A percentile compares a stretch with the other conserved stretches of the same genome.
phyloP scores from a whole-genome alignment of 495 filamentous ascomycete species.

The Pseudoneurospora amorphoporcata region DNA sequence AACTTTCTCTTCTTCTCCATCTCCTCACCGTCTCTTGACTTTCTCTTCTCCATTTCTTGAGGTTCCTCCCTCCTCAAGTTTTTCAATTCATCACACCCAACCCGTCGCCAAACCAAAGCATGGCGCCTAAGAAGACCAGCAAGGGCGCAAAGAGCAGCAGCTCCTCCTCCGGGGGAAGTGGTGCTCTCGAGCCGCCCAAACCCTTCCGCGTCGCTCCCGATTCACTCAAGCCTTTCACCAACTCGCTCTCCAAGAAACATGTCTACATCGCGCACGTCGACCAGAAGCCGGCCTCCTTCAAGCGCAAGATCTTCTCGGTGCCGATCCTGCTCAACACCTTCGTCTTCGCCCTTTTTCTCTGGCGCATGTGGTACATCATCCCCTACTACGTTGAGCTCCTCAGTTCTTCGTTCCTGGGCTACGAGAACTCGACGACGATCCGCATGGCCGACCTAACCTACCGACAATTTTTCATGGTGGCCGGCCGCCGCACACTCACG shows the following conservation, averaged over 20 bases:
- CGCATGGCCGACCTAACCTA: conserved; percentile 42
- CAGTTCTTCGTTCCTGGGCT: conserved; percentile 43
- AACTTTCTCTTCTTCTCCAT: background rate
- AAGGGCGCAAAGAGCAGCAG: conserved; percentile 1
- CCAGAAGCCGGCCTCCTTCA: conserved; percentile 48
- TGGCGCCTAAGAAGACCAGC: conserved; percentile 16
- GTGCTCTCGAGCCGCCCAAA: conserved; percentile 28
- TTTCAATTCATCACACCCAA: background rate
- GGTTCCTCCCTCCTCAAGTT: background rate
- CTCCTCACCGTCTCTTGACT: background rate
- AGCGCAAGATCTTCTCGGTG: conserved; percentile 65
- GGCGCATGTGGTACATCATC: conserved; percentile 48
- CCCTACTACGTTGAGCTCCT: conserved; percentile 59
- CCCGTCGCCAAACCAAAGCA: background rate
- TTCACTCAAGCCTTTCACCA: conserved; percentile 49
- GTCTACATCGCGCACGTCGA: conserved; percentile 79
- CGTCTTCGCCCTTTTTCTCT: conserved; percentile 47
- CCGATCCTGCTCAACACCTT: conserved; percentile 58
- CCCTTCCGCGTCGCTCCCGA: conserved; percentile 56
- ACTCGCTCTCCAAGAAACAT: conserved; percentile 47
- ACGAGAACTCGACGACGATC: conserved; percentile 47
- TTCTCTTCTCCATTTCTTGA: background rate
- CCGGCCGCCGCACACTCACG: conserved; percentile 43
- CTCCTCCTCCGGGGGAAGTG: conserved; percentile 5
- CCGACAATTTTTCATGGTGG: conserved; percentile 35